Evolutionary conservation across 208 protist genomes (phyloP).

Genomic region (Leishmania aethiopica): DNA sequence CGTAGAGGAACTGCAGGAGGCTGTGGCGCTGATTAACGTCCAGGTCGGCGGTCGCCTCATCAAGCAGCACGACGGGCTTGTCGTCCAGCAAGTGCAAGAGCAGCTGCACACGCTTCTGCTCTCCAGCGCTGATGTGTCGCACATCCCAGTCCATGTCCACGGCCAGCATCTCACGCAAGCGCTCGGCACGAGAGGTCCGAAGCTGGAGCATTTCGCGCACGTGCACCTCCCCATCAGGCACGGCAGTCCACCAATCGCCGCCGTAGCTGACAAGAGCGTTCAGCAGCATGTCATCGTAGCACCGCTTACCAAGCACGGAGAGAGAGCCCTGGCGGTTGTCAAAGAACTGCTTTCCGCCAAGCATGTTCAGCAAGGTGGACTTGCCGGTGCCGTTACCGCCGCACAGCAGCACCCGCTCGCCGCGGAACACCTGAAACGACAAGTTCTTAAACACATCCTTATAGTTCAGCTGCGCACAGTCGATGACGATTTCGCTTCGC

Average conservation of each 20-base stretch:
- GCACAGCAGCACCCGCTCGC: slow-evolving; percentile 86
- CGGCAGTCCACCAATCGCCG: slow-evolving; percentile 79
- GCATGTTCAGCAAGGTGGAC: slow-evolving; percentile 93
- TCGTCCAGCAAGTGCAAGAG: slow-evolving; percentile 69
- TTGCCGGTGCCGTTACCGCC: slow-evolving; percentile 96
- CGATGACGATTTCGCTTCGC: slow-evolving; percentile 41
- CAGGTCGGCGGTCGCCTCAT: slow-evolving; percentile 93
- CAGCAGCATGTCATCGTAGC: slow-evolving; percentile 86
- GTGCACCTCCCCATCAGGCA: slow-evolving; percentile 72
- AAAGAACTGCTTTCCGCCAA: slow-evolving; percentile 90
- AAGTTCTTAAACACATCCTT: slow-evolving; percentile 66
- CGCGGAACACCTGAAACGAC: slow-evolving; percentile 55
- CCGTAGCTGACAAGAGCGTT: slow-evolving; percentile 63
- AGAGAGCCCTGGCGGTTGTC: slow-evolving; percentile 47
- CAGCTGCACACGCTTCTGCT: slow-evolving; percentile 90
- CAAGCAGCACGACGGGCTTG: slow-evolving; percentile 76
- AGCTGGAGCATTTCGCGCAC: slow-evolving; percentile 71
- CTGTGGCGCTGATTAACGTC: slow-evolving; percentile 87
- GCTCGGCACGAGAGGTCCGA: slow-evolving; percentile 44
- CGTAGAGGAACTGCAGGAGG: slow-evolving; percentile 83
- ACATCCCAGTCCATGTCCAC: slow-evolving; percentile 88
- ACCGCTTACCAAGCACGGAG: slow-evolving; percentile 63
- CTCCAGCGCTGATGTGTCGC: slow-evolving; percentile 78
- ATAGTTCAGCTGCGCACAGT: slow-evolving; percentile 56
- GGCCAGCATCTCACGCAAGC: slow-evolving; percentile 59